phyloP scores from a whole-genome alignment of 2,329 filamentous ascomycete species.

The Colletotrichum costaricense region DNA sequence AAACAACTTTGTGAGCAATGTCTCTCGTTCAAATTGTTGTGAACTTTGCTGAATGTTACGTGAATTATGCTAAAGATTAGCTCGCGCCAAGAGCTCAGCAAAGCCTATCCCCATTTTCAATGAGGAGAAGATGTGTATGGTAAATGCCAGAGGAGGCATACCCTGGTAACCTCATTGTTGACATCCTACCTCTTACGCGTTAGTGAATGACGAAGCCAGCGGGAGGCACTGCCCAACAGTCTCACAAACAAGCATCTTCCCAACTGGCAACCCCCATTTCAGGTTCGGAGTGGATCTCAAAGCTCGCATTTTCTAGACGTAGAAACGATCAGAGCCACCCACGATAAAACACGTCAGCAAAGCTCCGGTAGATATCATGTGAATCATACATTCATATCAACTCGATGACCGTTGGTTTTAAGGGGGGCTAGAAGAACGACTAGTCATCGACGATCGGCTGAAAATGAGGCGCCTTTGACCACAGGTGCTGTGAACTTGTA shows the following conservation, averaged over 20 bases:
- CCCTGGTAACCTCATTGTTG: background rate
- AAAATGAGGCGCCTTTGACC: background rate
- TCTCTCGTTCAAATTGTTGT: background rate
- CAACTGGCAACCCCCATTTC: background rate
- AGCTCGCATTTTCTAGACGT: background rate
- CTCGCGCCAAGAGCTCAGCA: background rate
- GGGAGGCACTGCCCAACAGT: background rate
- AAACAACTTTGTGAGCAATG: no score
- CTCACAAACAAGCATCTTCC: background rate
- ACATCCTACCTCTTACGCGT: background rate
- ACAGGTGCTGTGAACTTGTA: background rate
- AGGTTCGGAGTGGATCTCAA: background rate
- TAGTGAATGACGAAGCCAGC: background rate
- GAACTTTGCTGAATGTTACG: background rate
- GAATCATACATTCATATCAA: accelerated
- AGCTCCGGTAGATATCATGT: background rate
- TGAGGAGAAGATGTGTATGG: background rate
- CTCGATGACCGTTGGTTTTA: background rate
- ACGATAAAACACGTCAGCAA: background rate
- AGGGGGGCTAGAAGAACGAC: background rate
- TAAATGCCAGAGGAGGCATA: background rate
- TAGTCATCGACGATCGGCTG: background rate
- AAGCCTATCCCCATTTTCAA: background rate
- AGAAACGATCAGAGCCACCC: no score
- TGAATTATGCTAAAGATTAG: background rate